phyloP scores from a whole-genome alignment of 352 stramenopile genomes.

The Globisporangium iwayamae region DNA sequence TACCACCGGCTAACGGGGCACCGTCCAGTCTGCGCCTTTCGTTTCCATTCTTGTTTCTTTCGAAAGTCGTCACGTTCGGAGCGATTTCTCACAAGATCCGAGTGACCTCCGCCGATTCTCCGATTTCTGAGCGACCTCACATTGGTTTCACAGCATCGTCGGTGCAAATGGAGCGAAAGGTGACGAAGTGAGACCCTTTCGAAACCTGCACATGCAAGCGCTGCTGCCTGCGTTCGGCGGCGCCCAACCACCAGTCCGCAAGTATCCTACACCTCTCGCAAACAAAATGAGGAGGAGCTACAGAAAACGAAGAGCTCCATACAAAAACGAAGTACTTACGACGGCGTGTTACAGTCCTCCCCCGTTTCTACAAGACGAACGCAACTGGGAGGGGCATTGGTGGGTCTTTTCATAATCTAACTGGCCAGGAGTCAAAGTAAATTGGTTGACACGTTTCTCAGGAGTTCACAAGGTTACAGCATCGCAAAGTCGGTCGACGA shows the following conservation, averaged over 20 bases:
- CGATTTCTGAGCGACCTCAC: no score
- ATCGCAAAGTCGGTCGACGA: conserved; percentile 47
- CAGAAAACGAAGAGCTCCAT: no score
- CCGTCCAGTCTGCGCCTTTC: background rate
- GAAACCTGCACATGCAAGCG: no score
- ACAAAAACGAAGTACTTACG: background rate
- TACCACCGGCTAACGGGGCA: no score
- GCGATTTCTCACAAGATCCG: background rate
- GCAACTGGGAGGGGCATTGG: background rate
- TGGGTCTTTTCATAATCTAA: conserved; percentile 8
- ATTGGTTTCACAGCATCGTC: no score
- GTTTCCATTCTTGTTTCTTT: background rate
- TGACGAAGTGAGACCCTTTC: background rate
- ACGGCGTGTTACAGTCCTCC: background rate
- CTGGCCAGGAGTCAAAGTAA: background rate
- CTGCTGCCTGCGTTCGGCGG: no score
- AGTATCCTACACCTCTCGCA: no score
- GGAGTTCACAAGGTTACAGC: conserved; percentile 28
- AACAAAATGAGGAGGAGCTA: no score
- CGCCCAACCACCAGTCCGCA: no score
- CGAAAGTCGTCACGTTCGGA: background rate
- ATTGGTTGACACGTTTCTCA: background rate
- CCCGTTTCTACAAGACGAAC: background rate
- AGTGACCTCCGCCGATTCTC: background rate
- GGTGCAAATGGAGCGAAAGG: background rate